A percentile compares a stretch with the other conserved stretches of the same genome.
These are phyloP conservation scores for Hymenoscyphus albidus DNA, from an alignment of 2,329 filamentous ascomycete species.

Conservation along the genomic window DNA sequence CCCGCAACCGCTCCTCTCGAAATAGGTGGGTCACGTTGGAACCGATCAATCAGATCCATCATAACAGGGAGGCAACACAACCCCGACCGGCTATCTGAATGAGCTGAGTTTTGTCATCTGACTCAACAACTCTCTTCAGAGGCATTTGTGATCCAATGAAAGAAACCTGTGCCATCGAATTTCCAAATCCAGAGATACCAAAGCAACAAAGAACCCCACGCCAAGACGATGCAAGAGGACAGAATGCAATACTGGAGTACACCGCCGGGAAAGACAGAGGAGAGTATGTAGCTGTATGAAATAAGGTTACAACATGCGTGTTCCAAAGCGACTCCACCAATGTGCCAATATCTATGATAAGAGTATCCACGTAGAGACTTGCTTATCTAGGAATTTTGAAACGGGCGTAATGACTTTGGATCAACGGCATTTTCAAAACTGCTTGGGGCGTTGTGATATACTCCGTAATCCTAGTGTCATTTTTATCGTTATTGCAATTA, in stretches of 20 bases:
- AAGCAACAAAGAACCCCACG: neutral
- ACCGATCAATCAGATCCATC: no score
- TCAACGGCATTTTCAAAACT: neutral
- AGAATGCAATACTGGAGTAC: neutral
- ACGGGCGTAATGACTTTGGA: neutral
- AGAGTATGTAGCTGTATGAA: neutral
- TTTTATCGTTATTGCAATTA: neutral
- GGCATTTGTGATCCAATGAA: no score
- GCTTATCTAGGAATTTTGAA: neutral
- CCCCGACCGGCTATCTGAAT: neutral
- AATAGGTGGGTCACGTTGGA: no score
- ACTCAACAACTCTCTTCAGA: no score
- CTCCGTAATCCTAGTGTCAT: neutral
- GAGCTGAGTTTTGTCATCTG: no score
- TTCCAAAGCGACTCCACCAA: neutral
- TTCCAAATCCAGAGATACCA: neutral
- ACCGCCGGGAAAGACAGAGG: neutral
- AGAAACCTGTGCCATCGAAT: no score
- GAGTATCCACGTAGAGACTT: neutral
- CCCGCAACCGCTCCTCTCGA: no score
- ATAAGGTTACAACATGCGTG: neutral
- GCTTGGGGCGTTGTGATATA: neutral
- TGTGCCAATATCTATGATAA: neutral
- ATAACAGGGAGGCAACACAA: neutral
- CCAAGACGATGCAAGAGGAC: neutral